Percentiles rank a stretch among this genome's conserved stretches.
phyloP scores from a whole-genome alignment of 1,284 basidiomycete genomes.

The Mrakiaceae sp. region DNA sequence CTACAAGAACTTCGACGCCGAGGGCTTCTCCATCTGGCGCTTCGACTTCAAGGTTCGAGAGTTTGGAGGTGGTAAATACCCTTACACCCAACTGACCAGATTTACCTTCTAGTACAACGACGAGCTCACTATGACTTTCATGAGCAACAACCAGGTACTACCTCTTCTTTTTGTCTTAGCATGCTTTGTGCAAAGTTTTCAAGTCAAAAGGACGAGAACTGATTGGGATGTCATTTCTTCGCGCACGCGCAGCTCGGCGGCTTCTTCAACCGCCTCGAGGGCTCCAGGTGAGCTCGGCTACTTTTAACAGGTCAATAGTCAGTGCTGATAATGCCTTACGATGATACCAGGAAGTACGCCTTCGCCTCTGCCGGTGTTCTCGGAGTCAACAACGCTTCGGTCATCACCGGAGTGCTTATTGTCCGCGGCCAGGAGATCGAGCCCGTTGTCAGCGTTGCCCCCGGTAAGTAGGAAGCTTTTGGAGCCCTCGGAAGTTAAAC shows the following conservation, averaged over 20 bases:
- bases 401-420: constrained; percentile 73
- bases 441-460: constrained; percentile 68
- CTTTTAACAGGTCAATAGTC: too few relatives aligned
- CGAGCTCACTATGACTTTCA: constrained; percentile 84
- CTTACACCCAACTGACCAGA: constrained; percentile 26
- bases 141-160: constrained; percentile 47
- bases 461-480: constrained; percentile 44
- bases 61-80: too few relatives aligned
- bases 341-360: constrained; percentile 54
- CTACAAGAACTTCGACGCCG: constrained; percentile 80
- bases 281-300: constrained; percentile 44
- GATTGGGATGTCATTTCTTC: neutral
- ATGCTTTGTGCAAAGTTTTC: too few relatives aligned
- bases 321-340: too few relatives aligned
- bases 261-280: constrained; percentile 93
- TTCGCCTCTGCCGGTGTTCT: constrained; percentile 89
- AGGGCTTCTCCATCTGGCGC: constrained; percentile 84
- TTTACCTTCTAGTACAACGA: constrained; percentile 60
- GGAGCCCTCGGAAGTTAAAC: too few relatives aligned
- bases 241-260: constrained; percentile 67
- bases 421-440: constrained; percentile 56
- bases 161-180: constrained; percentile 29
- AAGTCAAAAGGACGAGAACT: constrained; percentile 19
- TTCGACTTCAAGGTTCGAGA: constrained; percentile 55
- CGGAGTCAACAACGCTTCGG: constrained; percentile 61